These are phyloP conservation scores for Psilocybe sp. DNA, from an alignment of 768 basidiomycete genomes.

Conservation along the genomic window DNA sequence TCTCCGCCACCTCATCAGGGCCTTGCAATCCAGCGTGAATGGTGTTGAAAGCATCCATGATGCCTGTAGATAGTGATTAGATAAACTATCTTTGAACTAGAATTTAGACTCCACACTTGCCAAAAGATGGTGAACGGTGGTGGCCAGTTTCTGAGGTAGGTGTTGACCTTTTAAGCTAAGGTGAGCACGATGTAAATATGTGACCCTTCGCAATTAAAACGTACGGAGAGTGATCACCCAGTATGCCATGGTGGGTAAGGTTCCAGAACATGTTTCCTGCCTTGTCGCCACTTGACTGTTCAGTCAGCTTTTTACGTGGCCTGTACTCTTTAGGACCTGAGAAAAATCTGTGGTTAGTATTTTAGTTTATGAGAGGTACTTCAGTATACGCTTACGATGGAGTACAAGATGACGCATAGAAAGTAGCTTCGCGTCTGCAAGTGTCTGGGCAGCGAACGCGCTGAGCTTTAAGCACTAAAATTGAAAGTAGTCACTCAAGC, in stretches of 20 bases:
- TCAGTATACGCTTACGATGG: conserved; percentile 37
- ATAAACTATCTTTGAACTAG: background rate
- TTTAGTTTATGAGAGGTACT: background rate
- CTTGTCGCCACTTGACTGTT: conserved; percentile 41
- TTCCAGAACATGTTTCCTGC: conserved; percentile 48
- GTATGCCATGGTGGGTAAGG: conserved; percentile 42
- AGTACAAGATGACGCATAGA: conserved; percentile 41
- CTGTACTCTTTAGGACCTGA: conserved; percentile 24
- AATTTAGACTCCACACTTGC: conserved; percentile 2
- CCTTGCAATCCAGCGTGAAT: conserved; percentile 47
- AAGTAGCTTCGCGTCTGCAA: conserved; percentile 42
- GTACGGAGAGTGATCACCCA: conserved; percentile 48
- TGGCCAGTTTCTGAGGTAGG: too few relatives aligned
- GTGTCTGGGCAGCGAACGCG: conserved; percentile 48
- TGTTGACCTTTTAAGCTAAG: too few relatives aligned
- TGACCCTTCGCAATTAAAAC: conserved; percentile 8
- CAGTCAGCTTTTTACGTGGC: conserved; percentile 27
- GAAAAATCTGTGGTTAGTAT: background rate
- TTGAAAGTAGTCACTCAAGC: background rate
- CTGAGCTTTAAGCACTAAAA: conserved; percentile 48
- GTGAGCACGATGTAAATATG: too few relatives aligned
- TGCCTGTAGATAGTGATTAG: conserved; percentile 24
- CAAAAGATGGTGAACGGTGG: too few relatives aligned
- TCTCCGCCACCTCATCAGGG: conserved; percentile 26
- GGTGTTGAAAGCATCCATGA: conserved; percentile 37